phyloP scores from a whole-genome alignment of 768 basidiomycete genomes.

The Suillus plorans region DNA sequence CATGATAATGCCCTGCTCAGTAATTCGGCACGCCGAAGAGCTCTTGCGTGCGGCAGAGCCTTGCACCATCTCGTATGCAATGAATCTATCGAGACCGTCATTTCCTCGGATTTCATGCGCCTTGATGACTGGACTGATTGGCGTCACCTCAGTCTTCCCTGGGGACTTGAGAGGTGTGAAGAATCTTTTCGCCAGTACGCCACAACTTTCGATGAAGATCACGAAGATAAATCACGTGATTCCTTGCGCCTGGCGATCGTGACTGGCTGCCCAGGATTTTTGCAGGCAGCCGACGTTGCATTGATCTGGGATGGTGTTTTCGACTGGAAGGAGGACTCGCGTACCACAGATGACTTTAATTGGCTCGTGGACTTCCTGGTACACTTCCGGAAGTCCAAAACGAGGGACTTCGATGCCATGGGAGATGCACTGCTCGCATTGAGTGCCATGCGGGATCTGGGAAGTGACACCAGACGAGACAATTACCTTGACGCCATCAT shows the following conservation, averaged over 20 bases:
- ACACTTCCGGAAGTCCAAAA: not conserved
- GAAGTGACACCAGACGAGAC: too few species aligned
- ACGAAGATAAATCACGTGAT: not conserved
- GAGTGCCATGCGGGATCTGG: too few species aligned
- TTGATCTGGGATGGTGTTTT: not conserved
- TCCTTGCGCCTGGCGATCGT: conserved; percentile 4
- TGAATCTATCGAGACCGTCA: not conserved
- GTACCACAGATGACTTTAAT: not conserved
- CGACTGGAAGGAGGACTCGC: not conserved
- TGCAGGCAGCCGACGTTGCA: not conserved
- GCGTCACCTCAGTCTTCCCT: too few species aligned
- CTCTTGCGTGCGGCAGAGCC: not conserved
- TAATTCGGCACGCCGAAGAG: not conserved
- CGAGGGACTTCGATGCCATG: too few species aligned
- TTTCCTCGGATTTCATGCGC: not conserved
- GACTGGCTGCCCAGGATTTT: not conserved
- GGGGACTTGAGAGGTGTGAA: too few species aligned
- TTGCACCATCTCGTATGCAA: not conserved
- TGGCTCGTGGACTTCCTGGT: conserved; percentile 9
- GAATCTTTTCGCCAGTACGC: too few species aligned
- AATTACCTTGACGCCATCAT: not conserved
- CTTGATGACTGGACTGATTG: too few species aligned
- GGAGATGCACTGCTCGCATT: too few species aligned
- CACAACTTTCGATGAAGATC: too few species aligned
- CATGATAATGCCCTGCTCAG: not conserved